Conservation (phyloP, 2,329 filamentous ascomycete species). For the Fusarium decemcellulare region DNA sequence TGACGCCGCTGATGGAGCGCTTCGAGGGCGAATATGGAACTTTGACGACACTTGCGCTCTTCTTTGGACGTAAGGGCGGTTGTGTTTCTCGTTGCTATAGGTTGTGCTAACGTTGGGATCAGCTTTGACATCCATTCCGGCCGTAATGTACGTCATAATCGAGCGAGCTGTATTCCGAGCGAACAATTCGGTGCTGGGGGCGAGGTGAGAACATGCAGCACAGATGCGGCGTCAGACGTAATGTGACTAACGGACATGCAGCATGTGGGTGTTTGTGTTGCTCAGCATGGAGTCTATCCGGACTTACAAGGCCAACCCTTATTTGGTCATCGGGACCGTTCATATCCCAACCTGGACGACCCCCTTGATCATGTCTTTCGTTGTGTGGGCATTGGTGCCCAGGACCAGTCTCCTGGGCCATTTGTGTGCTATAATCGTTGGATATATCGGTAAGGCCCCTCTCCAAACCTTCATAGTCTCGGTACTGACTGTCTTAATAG, state of each 20-base stretch:
- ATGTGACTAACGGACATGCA: slow-evolving; percentile 53
- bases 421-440: slow-evolving; percentile 84
- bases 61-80: slow-evolving; percentile 85
- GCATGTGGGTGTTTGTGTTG: slow-evolving; percentile 93
- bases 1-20: slow-evolving; percentile 90
- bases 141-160: slow-evolving; percentile 82
- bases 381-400: slow-evolving; percentile 83
- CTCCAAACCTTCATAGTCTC: neutral
- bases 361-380: slow-evolving; percentile 82
- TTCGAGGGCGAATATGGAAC: slow-evolving; percentile 96
- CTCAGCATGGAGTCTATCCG: slow-evolving; percentile 89
- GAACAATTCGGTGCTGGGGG: slow-evolving; percentile 84
- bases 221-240: too few species aligned
- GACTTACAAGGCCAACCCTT: slow-evolving; percentile 85
- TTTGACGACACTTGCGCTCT: slow-evolving; percentile 86
- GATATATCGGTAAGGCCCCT: slow-evolving; percentile 81
- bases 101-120: slow-evolving; percentile 30
- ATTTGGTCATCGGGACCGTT: slow-evolving; percentile 73
- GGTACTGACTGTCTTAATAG: slow-evolving; percentile 57
- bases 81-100: neutral
- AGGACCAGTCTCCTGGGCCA: slow-evolving; percentile 90
- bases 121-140: slow-evolving; percentile 87
- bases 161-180: slow-evolving; percentile 80
- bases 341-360: slow-evolving; percentile 94
- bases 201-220: slow-evolving; percentile 72